These are phyloP conservation scores for Castanea crenata DNA, from an alignment of 306 rosid species.

Conservation along the genomic window DNA sequence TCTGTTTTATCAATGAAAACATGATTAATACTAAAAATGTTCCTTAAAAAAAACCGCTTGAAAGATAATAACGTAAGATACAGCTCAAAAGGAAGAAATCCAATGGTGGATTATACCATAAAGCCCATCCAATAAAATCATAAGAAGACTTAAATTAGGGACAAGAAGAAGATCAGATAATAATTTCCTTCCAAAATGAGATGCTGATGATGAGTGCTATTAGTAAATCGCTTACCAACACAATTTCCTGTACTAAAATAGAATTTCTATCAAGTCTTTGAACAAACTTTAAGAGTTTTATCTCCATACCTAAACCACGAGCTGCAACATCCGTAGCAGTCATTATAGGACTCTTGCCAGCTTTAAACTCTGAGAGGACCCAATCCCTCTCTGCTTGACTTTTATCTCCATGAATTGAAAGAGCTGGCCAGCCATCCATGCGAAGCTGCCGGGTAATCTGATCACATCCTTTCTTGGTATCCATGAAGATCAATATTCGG, in stretches of 20 bases:
- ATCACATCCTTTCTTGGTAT: conserved; percentile 98
- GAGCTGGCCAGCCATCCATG: conserved; percentile 99
- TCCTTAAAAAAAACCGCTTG: background rate
- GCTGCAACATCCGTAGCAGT: conserved; percentile 99
- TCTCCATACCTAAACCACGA: conserved; percentile 82
- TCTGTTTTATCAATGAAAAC: background rate
- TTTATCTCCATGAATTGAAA: conserved; percentile 96
- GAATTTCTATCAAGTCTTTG: conserved; percentile 17
- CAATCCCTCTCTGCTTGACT: conserved; percentile 99
- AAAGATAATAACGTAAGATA: background rate
- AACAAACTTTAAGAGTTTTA: conserved; percentile 4
- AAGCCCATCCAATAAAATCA: background rate
- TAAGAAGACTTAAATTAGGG: background rate
- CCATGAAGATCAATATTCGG: conserved; percentile 94
- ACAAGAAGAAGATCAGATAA: background rate
- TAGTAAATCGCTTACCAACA: background rate
- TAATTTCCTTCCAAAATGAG: background rate
- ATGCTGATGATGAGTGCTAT: background rate
- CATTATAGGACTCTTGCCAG: conserved; percentile 99
- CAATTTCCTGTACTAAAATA: conserved; percentile 18
- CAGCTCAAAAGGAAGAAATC: background rate
- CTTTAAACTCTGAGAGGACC: conserved; percentile 95
- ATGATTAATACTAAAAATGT: background rate
- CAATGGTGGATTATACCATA: background rate
- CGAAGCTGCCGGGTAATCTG: conserved; percentile 92